phyloP scores from a whole-genome alignment of 169 alveolate genomes.

The Eimeria maxima region DNA sequence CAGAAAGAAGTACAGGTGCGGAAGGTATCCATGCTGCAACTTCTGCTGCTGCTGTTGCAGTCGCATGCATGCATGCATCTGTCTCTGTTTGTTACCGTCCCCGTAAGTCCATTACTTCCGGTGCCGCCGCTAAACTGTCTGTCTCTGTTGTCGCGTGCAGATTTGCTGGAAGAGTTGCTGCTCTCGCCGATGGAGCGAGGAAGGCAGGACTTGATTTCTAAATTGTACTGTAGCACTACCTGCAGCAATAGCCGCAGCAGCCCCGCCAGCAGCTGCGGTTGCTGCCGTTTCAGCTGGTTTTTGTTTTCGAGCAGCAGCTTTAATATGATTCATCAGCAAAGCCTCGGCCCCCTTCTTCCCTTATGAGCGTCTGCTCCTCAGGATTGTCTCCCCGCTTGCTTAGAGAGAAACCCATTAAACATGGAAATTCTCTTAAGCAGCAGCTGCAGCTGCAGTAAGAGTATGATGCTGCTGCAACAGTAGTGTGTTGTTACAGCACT shows the following conservation, averaged over 20 bases:
- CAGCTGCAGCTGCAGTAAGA: slow-evolving; percentile 1
- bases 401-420: not conserved
- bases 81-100: slow-evolving; percentile 16
- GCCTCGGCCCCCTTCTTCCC: not conserved
- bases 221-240: not conserved
- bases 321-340: not conserved
- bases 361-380: not conserved
- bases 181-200: slow-evolving; percentile 58
- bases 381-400: not conserved
- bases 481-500: not conserved
- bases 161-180: slow-evolving; percentile 53
- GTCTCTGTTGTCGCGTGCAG: not conserved
- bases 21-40: not conserved
- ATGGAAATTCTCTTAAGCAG: not conserved
- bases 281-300: not conserved
- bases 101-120: too few relatives aligned
- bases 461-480: not conserved
- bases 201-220: slow-evolving; percentile 63
- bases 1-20: slow-evolving; percentile 27
- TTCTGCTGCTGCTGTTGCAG: slow-evolving; percentile 29
- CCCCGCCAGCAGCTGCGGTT: not conserved
- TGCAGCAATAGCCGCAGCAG: not conserved
- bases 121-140: not conserved
- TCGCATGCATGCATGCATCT: slow-evolving; percentile 5
- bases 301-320: not conserved